phyloP scores from a whole-genome alignment of 2,329 filamentous ascomycete species.

The Fusarium nisikadoi region DNA sequence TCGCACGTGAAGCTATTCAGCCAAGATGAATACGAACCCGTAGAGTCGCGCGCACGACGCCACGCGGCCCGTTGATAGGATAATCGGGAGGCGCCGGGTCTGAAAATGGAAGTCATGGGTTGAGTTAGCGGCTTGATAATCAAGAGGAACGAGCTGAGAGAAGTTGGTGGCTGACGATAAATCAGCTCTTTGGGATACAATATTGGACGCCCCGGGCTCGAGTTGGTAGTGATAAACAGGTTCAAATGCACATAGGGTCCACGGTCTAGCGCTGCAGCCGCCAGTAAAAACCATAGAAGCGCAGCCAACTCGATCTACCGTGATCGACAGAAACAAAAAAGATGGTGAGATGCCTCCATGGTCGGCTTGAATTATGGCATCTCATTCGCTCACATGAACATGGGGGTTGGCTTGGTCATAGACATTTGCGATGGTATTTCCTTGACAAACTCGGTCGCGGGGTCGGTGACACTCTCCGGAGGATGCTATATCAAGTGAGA shows the following conservation, averaged over 20 bases:
- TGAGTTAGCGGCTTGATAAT: slow-evolving; percentile 29
- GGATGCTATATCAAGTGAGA: slow-evolving; percentile 41
- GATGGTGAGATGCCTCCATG: slow-evolving; percentile 13
- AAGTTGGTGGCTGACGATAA: slow-evolving; percentile 37
- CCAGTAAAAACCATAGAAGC: slow-evolving; percentile 25
- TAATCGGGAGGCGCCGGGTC: slow-evolving; percentile 28
- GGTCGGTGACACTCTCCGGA: slow-evolving; percentile 23
- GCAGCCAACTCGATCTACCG: slow-evolving; percentile 5
- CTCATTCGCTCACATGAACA: slow-evolving; percentile 20
- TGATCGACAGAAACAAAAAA: slow-evolving; percentile 15
- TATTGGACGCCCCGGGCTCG: slow-evolving; percentile 21
- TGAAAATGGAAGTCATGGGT: slow-evolving; percentile 44
- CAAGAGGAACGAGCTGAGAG: slow-evolving; percentile 37
- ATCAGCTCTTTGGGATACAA: slow-evolving; percentile 10
- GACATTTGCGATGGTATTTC: slow-evolving; percentile 14
- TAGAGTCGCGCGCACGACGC: slow-evolving; percentile 36
- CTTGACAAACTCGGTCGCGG: slow-evolving; percentile 18
- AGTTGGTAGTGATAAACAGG: slow-evolving; percentile 36
- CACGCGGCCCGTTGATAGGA: slow-evolving; percentile 38
- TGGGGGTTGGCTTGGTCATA: slow-evolving; percentile 9
- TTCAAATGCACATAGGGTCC: slow-evolving; percentile 36
- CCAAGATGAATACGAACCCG: slow-evolving; percentile 33
- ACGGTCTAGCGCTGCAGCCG: slow-evolving; percentile 35
- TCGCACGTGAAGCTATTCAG: slow-evolving; percentile 41
- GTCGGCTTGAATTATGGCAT: not conserved